Evolutionary conservation across 805 yeast genomes (phyloP), one percentile per base, ranked within the genome.

Genomic region (Candida jianshihensis): DNA sequence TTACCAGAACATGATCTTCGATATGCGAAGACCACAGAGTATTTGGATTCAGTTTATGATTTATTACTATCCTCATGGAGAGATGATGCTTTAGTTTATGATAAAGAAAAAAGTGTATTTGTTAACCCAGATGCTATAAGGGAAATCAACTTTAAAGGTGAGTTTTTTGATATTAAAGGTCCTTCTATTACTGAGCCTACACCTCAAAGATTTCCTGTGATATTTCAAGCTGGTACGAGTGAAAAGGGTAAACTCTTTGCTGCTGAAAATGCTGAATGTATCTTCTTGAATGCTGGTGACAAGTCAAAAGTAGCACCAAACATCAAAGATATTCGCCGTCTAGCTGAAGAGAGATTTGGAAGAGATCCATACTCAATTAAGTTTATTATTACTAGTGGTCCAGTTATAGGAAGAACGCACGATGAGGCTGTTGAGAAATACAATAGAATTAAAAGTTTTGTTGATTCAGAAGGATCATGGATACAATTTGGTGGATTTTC

Each of bases 161-260:
- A 58, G 32, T 54, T 51, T 36, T 67, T 53, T 56, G n/a, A n/a
- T n/a, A n/a, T n/a, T n/a, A n/a, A n/a, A n/a, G n/a, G n/a, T n/a
- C n/a, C 30, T 48, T 56, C 46, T 33, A 55, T 65, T 24, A 55
- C 62, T 5, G 56, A 60, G 25, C 72, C 71, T 5, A 49, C 70
- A 11, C 68, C 66, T 2, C 71, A 66, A 42, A 57, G 70, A 47
- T 42, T 67, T 3, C 72, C 72, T 3, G 57, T 67, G 10, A 48
- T 66, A 25, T 49, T 64, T 26, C 70, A 66, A 41, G 67, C 70
- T 2, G 71, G 71, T 3, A 53, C 63, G 25, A 61, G 68, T 6
- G 43, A 54, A 6, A 53, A 51, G 10, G 68, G 70, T 9, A 57
- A 55, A 32, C 58, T 57, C 5, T 60, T 62, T 44, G 71, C 70